phyloP scores from a whole-genome alignment of 768 basidiomycete species.

The Phaeolepiota aurea region DNA sequence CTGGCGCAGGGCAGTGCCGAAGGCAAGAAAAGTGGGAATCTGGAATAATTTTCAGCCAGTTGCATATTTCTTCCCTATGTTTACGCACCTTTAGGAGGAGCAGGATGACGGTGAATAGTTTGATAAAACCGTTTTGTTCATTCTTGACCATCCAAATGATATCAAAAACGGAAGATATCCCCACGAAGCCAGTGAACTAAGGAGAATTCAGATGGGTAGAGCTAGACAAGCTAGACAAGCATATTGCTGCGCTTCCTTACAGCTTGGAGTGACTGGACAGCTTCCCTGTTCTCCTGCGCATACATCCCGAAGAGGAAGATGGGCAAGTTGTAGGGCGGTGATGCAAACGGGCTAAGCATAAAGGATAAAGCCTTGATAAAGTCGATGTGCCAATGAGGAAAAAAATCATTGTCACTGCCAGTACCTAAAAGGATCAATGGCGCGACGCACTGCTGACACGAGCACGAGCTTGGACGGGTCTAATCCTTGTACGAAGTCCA shows the following conservation, averaged over 20 bases:
- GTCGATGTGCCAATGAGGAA: not conserved
- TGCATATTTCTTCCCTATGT: not conserved
- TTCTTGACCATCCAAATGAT: constrained; percentile 60
- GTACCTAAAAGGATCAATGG: no score
- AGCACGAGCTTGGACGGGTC: constrained; percentile 67
- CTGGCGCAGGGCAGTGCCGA: constrained; percentile 44
- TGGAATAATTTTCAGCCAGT: constrained; percentile 13
- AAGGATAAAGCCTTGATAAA: constrained; percentile 51
- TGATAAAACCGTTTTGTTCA: constrained; percentile 46
- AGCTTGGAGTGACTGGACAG: constrained; percentile 52
- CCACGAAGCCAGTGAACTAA: constrained; percentile 61
- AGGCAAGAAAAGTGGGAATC: constrained; percentile 54
- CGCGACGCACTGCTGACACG: constrained; percentile 46
- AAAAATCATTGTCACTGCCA: not conserved
- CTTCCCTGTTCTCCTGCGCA: constrained; percentile 62
- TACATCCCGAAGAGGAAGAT: constrained; percentile 74
- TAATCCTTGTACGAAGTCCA: constrained; percentile 65
- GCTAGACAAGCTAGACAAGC: not conserved
- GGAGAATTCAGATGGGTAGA: constrained; percentile 1
- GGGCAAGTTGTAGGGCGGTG: constrained; percentile 74
- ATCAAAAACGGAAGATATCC: constrained; percentile 57
- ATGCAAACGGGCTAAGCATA: constrained; percentile 39
- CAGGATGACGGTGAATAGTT: constrained; percentile 44
- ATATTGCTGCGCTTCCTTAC: constrained; percentile 25
- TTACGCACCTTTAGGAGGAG: constrained; percentile 47